phyloP scores from a whole-genome alignment of 2,329 filamentous ascomycete genomes.

The Monosporascus sp. region DNA sequence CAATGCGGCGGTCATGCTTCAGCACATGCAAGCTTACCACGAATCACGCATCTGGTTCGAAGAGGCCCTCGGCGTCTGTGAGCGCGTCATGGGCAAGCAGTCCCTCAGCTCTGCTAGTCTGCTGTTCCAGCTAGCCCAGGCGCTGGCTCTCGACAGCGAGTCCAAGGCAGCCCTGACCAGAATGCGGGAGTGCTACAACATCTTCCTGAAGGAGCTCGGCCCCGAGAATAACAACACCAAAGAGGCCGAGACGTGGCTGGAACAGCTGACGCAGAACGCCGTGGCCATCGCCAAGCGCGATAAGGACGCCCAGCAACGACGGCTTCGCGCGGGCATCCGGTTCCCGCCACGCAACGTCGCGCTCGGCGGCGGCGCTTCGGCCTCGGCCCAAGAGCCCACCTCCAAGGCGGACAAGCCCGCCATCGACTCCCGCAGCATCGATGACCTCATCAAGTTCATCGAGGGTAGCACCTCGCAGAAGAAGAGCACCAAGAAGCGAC shows the following conservation, averaged over 20 bases:
- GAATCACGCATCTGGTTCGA: constrained; percentile 97
- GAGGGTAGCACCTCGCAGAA: constrained; percentile 63
- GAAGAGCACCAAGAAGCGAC: constrained; percentile 50
- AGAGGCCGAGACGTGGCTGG: constrained; percentile 93
- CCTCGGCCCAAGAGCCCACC: constrained; percentile 27
- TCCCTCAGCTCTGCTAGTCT: constrained; percentile 92
- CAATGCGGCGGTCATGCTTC: constrained; percentile 97
- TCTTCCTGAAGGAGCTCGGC: constrained; percentile 84
- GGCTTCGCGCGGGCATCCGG: constrained; percentile 64
- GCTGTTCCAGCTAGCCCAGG: constrained; percentile 94
- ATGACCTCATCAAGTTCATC: constrained; percentile 91
- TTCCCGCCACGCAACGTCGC: constrained; percentile 61
- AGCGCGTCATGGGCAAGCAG: constrained; percentile 80
- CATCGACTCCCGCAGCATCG: constrained; percentile 77
- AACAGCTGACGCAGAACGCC: constrained; percentile 92
- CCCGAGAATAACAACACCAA: constrained; percentile 95
- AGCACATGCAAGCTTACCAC: constrained; percentile 89
- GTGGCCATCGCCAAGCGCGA: constrained; percentile 91
- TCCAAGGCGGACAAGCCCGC: constrained; percentile 29
- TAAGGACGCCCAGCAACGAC: constrained; percentile 74
- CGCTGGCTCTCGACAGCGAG: constrained; percentile 90
- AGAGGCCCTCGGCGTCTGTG: constrained; percentile 81
- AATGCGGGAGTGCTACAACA: constrained; percentile 96
- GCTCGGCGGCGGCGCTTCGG: constrained; percentile 41
- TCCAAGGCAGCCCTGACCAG: constrained; percentile 83